Percentiles rank a stretch among this genome's conserved stretches.
Conservation (phyloP, 306 rosid genomes). For the Prunus kanzakura region DNA sequence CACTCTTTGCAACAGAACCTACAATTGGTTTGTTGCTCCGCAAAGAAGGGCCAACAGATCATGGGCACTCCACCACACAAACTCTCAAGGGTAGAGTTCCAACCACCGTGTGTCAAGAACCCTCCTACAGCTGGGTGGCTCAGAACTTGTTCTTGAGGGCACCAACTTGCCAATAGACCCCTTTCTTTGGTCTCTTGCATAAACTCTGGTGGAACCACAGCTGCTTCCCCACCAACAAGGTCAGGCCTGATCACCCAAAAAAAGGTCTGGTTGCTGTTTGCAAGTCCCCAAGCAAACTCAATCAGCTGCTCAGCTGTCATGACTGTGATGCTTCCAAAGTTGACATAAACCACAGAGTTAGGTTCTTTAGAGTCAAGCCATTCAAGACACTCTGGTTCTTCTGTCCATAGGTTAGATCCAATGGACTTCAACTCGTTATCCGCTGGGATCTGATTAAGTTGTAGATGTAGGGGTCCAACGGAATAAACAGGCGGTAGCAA, state of each 20-base stretch:
- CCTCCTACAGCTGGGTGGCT: conserved; percentile 55
- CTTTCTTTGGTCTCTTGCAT: conserved; percentile 29
- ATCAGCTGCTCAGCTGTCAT: conserved; percentile 46
- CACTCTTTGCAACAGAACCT: conserved; percentile 46
- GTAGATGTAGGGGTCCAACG: conserved; percentile 53
- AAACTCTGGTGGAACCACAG: conserved; percentile 39
- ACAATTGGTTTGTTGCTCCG: conserved; percentile 75
- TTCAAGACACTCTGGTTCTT: conserved; percentile 43
- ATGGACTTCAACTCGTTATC: conserved; percentile 20
- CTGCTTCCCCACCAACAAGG: conserved; percentile 36
- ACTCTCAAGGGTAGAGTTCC: conserved; percentile 80
- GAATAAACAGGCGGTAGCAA: conserved; percentile 44
- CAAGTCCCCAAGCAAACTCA: conserved; percentile 78
- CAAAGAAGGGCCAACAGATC: conserved; percentile 77
- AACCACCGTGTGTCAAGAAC: conserved; percentile 65
- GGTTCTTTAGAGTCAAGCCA: conserved; percentile 46
- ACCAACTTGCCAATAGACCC: conserved; percentile 49
- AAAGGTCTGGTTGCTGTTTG: conserved; percentile 37
- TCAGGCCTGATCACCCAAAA: conserved; percentile 64
- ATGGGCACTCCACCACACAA: conserved; percentile 53
- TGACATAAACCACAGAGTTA: conserved; percentile 15
- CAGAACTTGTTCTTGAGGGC: conserved; percentile 59
- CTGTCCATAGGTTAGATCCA: conserved; percentile 67
- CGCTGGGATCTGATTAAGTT: conserved; percentile 6
- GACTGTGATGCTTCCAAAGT: conserved; percentile 47